Evolutionary conservation across 495 filamentous ascomycete species (phyloP), one percentile per base, ranked within the genome.

Genomic region (Penicillium canescens): DNA sequence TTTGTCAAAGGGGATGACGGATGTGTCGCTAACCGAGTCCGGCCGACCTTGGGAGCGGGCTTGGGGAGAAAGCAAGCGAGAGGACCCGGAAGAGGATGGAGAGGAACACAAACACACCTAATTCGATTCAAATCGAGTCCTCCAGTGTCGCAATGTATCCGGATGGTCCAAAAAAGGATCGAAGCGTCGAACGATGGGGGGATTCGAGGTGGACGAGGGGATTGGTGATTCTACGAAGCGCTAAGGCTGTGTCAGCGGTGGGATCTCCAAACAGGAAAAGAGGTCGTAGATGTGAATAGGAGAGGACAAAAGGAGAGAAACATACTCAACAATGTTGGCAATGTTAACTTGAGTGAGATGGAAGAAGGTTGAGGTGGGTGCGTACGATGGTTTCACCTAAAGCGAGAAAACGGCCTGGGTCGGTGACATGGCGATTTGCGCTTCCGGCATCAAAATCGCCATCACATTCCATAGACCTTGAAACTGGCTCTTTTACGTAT

Each of bases 191-290:
- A 52, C 54, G 67, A 70, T 70, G 70, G 54, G 52, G 56, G 52
- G 37, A 52, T 55, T 57, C 42, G 59, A 59, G 44, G 56, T 56
- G 61, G 63, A 51, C 54, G 68, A 63, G 66, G 58, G 57, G 66
- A 62, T 62, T 59, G 62, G 62, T 56, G 58, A 63, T 63, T 70
- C 67, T 70, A 70, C 65, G 61, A 73, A 71, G 71, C 71, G 71
- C 67, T 73, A 68, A 63, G 66, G 66, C 66, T 64, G 70, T 67
- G 73, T 74, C 70, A 76, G 73, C 70, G 68, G 62, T 73, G 70
- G 57, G 56, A 68, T 65, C 67, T 57, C 61, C 52, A 61, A 47
- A 60, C 60, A 47, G 56, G 52, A 69, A 56, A 56, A 28, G 56
- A 55, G 31, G 31, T 12, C 44, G 52, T 21, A 24, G 52, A 46